phyloP scores from a whole-genome alignment of 768 basidiomycete genomes.

The Mrakia gelida region DNA sequence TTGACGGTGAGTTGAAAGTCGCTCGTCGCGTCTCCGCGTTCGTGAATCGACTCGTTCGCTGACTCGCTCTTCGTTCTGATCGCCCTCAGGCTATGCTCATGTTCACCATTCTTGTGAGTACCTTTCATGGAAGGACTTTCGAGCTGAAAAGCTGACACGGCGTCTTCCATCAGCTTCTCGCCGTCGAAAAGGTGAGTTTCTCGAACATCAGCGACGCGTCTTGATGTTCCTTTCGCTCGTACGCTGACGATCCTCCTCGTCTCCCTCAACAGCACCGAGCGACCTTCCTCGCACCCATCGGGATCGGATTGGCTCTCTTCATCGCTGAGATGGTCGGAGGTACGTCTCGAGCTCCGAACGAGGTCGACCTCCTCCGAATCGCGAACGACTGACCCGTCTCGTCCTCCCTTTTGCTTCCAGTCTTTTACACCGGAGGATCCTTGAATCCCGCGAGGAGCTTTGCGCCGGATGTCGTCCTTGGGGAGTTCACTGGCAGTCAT shows the following conservation, averaged over 20 bases:
- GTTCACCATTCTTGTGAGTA: conserved; percentile 14
- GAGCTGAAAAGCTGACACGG: not conserved
- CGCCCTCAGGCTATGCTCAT: not conserved
- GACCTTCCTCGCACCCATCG: conserved; percentile 49
- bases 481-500: not conserved
- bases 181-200: conserved; percentile 16
- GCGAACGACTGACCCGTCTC: not conserved
- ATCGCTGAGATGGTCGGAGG: conserved; percentile 32
- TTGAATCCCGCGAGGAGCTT: conserved; percentile 20
- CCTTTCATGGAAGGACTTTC: too few relatives aligned
- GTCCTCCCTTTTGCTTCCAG: not conserved
- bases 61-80: not conserved
- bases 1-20: not conserved
- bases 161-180: conserved; percentile 18
- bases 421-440: conserved; percentile 9
- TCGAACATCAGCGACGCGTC: too few relatives aligned
- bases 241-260: not conserved
- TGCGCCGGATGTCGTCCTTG: conserved; percentile 18
- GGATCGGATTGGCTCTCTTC: conserved; percentile 46
- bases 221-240: not conserved
- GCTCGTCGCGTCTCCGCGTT: not conserved
- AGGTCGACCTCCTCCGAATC: not conserved
- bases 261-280: conserved; percentile 40
- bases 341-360: not conserved
- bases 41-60: not conserved